Conservation (phyloP, 2,329 filamentous ascomycete species). For the Fusarium aywerte region DNA sequence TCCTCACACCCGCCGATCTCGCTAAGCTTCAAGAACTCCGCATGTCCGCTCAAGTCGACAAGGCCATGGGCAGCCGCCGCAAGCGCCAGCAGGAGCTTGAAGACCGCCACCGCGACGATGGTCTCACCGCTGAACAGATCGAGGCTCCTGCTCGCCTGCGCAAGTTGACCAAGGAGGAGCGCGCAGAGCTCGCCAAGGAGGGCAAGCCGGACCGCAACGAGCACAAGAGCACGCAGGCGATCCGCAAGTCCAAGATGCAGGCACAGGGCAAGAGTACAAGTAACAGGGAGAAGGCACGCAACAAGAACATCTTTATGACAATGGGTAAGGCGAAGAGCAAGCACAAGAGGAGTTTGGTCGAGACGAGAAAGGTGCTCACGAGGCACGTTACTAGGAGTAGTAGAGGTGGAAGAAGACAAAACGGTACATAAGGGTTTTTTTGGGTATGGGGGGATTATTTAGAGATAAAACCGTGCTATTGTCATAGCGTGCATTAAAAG, state of each 20-base stretch:
- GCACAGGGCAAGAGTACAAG: constrained; percentile 93
- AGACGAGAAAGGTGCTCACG: constrained; percentile 82
- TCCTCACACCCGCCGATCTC: constrained; percentile 96
- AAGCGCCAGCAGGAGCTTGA: constrained; percentile 60
- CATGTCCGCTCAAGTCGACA: constrained; percentile 75
- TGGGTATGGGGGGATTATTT: not conserved
- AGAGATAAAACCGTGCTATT: constrained; percentile 26
- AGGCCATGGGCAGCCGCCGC: constrained; percentile 61
- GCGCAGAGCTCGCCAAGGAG: constrained; percentile 82
- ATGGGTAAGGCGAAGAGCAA: constrained; percentile 95
- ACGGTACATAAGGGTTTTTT: constrained; percentile 56
- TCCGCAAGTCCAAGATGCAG: constrained; percentile 87
- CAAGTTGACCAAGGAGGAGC: constrained; percentile 90
- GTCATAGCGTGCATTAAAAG: constrained; percentile 26
- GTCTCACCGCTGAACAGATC: constrained; percentile 90
- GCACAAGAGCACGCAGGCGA: constrained; percentile 87
- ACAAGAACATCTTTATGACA: constrained; percentile 99
- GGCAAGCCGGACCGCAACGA: constrained; percentile 81
- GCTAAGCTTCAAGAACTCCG: constrained; percentile 92
- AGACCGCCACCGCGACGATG: constrained; percentile 81
- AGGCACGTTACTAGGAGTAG: constrained; percentile 86
- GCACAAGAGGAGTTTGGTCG: constrained; percentile 90
- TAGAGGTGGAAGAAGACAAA: constrained; percentile 83
- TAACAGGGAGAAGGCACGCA: constrained; percentile 94
- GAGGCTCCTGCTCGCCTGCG: constrained; percentile 84